These are phyloP conservation scores for Aquilaria yunnanensis DNA, from an alignment of 345 rosid genomes.

Conservation along the genomic window DNA sequence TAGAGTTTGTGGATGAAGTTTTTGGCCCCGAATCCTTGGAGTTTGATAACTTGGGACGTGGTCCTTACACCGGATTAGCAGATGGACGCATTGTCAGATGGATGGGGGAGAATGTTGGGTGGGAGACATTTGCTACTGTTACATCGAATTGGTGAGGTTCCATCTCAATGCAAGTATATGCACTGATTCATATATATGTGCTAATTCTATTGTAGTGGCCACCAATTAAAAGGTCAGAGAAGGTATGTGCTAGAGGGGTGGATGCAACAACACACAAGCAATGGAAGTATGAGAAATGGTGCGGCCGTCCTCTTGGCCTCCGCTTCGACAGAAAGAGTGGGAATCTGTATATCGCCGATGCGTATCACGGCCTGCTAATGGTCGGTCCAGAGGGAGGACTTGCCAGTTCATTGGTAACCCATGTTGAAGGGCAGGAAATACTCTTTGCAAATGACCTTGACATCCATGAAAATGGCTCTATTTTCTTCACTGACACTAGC, in stretches of 20 bases:
- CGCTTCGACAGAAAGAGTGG: conserved; percentile 62
- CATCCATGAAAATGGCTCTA: conserved; percentile 75
- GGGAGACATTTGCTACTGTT: conserved; percentile 86
- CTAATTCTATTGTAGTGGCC: conserved; percentile 3
- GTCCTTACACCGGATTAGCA: conserved; percentile 91
- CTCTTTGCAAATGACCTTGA: conserved; percentile 96
- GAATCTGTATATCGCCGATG: conserved; percentile 82
- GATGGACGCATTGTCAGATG: conserved; percentile 92
- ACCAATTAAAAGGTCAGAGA: conserved; percentile 57
- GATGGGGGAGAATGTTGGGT: conserved; percentile 81
- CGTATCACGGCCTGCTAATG: conserved; percentile 74
- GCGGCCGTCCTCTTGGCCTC: conserved; percentile 87
- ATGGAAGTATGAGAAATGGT: conserved; percentile 82
- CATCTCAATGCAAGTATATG: not conserved
- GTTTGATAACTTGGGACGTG: conserved; percentile 68
- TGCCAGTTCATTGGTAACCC: conserved; percentile 75
- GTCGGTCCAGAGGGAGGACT: conserved; percentile 88
- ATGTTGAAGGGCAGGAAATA: conserved; percentile 52
- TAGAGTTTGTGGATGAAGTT: conserved; percentile 69
- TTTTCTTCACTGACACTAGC: conserved; percentile 95
- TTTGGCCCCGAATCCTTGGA: conserved; percentile 95
- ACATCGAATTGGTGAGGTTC: conserved; percentile 63
- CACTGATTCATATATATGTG: not conserved
- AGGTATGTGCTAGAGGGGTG: conserved; percentile 61
- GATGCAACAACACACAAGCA: conserved; percentile 87